These are phyloP conservation scores for Fusarium heterosporum DNA, from an alignment of 2,329 filamentous ascomycete genomes.

Conservation along the genomic window DNA sequence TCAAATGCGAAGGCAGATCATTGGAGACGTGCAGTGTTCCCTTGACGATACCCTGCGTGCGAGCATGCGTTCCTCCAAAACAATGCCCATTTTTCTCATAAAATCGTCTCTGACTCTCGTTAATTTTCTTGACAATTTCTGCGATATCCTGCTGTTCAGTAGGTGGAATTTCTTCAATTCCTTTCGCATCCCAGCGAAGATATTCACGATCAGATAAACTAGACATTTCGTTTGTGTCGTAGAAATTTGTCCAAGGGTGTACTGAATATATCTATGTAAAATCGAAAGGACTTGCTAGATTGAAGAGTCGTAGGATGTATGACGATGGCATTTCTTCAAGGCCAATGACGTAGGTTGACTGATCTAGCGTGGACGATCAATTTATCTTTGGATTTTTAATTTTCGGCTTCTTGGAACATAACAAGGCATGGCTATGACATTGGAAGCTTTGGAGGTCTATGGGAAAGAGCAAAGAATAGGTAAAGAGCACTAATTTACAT, in stretches of 20 bases:
- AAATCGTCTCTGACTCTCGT: slow-evolving; percentile 6
- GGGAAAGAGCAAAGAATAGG: too few species aligned
- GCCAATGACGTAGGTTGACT: neutral
- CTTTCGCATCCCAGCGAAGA: neutral
- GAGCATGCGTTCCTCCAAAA: slow-evolving; percentile 5
- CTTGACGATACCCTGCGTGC: slow-evolving; percentile 1
- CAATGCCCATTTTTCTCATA: slow-evolving; percentile 10
- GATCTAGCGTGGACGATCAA: too few species aligned
- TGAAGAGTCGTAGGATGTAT: neutral
- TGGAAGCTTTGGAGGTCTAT: too few species aligned
- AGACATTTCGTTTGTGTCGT: neutral
- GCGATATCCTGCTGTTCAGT: neutral
- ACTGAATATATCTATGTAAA: neutral
- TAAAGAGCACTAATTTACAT: too few species aligned
- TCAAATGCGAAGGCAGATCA: slow-evolving; percentile 1
- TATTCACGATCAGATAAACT: neutral
- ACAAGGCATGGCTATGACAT: too few species aligned
- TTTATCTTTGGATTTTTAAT: too few species aligned
- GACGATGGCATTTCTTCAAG: neutral
- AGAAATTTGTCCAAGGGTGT: neutral
- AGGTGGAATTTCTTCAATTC: neutral
- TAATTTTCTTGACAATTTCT: neutral
- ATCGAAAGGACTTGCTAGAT: neutral
- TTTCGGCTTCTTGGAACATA: too few species aligned
- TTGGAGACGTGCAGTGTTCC: slow-evolving; percentile 1